Evolutionary conservation across 1,284 basidiomycete genomes (phyloP), one percentile per base, ranked within the genome.

Genomic region (Irpex sp.): DNA sequence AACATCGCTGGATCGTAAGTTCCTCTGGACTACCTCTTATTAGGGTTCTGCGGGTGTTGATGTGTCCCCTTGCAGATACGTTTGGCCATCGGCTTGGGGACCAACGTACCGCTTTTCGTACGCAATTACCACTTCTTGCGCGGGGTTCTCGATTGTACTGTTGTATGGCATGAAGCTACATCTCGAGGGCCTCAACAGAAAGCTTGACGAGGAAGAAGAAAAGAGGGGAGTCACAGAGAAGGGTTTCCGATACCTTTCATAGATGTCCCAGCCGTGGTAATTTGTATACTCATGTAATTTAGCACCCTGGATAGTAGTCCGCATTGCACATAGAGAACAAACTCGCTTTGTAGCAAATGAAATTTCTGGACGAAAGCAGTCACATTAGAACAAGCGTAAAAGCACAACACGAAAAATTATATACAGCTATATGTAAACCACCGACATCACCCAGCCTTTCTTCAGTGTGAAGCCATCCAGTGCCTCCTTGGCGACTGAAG

Each of bases 401-500:
- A 36, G n/a, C n/a, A 51, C 21, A 50, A 39, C 51, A 61, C 39
- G 46, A 59, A 43, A n/a, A 21, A 64, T 21, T 54, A 57, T 61
- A 69, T 33, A 66, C 70, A 69, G 58, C 84, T 78, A 90, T 70
- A 88, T 84, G 76, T 86, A 91, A 59, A 80, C 82, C 62, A 94
- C 91, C 60, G 82, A 81, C 90, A 94, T 93, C 65, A 83, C 77
- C 87, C 90, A 92, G 53, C 85, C 90, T 69, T 90, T 89, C 78
- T 93, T 92, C 65, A 95, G 77, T 43, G 88, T 83, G 74, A 93
- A 94, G 60, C 87, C 88, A 72, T 94, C 83, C 65, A 95, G 73
- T 5, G 89, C 92, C 61, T 89, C 85, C 77, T 88, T 92, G 61
- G 93, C 93, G 8, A 83, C 83, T 9, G 84, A 76, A n/a, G 92